phyloP scores from a whole-genome alignment of 2,329 filamentous ascomycete species.

The Lachnellula suecica region DNA sequence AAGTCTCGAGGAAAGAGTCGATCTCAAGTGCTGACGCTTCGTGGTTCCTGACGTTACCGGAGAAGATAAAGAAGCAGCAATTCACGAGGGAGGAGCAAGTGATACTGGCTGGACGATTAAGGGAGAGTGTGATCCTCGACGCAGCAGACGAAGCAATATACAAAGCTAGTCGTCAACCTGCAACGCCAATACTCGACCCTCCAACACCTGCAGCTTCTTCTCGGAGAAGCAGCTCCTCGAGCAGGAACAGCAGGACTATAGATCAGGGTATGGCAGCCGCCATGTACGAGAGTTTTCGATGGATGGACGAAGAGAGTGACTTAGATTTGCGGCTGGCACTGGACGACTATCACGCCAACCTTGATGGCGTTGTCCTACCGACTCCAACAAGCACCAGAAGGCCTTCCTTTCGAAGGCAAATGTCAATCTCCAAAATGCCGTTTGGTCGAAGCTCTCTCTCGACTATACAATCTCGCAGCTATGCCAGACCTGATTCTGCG shows the following conservation, averaged over 20 bases:
- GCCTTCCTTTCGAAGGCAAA: conserved; percentile 66
- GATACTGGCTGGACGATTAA: conserved; percentile 52
- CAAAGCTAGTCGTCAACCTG: conserved; percentile 44
- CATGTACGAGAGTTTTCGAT: conserved; percentile 67
- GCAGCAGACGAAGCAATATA: conserved; percentile 58
- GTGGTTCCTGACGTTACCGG: conserved; percentile 70
- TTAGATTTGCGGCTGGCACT: conserved; percentile 66
- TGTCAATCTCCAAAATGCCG: conserved; percentile 69
- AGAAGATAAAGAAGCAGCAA: conserved; percentile 69
- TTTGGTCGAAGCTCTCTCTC: conserved; percentile 54
- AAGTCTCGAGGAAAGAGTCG: conserved; percentile 30
- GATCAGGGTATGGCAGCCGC: conserved; percentile 27
- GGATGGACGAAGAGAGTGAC: conserved; percentile 72
- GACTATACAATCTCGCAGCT: conserved; percentile 28
- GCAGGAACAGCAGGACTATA: conserved; percentile 12
- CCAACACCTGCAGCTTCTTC: conserved; percentile 15
- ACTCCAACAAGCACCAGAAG: conserved; percentile 45
- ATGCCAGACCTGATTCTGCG: conserved; percentile 30
- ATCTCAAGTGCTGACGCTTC: conserved; percentile 56
- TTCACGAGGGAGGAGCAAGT: conserved; percentile 72
- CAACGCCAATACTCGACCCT: conserved; percentile 35
- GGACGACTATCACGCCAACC: conserved; percentile 68
- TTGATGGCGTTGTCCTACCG: conserved; percentile 51
- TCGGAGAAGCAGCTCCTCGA: conserved; percentile 24
- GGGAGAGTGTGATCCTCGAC: conserved; percentile 54